phyloP scores from a whole-genome alignment of 169 alveolate species.

The Pseudocohnilembus persalinus region DNA sequence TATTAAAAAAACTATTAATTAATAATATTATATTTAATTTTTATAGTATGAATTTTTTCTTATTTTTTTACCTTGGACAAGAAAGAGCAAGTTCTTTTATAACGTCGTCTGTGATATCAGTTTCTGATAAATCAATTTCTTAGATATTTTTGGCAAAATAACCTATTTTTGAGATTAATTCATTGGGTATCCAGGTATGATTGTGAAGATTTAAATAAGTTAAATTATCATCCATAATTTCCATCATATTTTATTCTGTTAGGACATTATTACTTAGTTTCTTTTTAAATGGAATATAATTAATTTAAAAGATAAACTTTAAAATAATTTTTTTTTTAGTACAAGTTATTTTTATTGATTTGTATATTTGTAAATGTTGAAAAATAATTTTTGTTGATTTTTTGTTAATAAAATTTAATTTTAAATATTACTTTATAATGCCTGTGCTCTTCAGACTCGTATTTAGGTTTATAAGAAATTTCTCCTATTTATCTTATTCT shows the following conservation, averaged over 20 bases:
- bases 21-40: too few species aligned
- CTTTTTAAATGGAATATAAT: conserved; percentile 1
- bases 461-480: conserved; percentile 22
- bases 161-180: conserved; percentile 37
- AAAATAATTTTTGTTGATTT: too few species aligned
- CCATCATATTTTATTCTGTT: conserved; percentile 41
- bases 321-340: neutral
- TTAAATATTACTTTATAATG: conserved; percentile 34
- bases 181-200: conserved; percentile 45
- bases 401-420: neutral
- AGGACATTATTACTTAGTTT: conserved; percentile 35
- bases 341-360: too few species aligned
- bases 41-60: too few species aligned
- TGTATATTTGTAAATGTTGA: too few species aligned
- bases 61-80: conserved; percentile 20
- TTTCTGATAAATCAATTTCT: conserved; percentile 32
- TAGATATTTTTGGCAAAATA: conserved; percentile 40
- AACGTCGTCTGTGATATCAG: conserved; percentile 40
- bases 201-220: conserved; percentile 27
- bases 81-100: conserved; percentile 36
- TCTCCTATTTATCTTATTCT: conserved; percentile 38
- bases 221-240: conserved; percentile 16
- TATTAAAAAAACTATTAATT: too few species aligned
- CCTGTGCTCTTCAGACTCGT: conserved; percentile 38
- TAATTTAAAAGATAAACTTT: neutral